These are phyloP conservation scores for Polychaeton citri DNA, from an alignment of 2,329 filamentous ascomycete species.

Conservation along the genomic window DNA sequence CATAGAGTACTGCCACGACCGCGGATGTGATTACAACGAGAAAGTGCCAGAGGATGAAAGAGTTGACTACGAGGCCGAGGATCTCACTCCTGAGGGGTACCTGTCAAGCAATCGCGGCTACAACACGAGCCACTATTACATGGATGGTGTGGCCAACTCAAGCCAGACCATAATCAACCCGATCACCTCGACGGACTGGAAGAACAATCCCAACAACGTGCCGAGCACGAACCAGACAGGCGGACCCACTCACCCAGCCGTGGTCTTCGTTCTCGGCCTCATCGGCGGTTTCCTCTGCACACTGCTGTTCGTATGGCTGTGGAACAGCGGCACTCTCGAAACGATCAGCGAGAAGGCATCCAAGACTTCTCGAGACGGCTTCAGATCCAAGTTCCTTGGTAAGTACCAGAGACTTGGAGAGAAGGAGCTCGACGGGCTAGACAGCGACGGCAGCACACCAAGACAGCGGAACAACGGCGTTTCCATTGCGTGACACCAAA, in stretches of 20 bases:
- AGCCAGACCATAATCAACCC: neutral
- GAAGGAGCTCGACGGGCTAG: conserved; percentile 7
- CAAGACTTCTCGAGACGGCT: neutral
- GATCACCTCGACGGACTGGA: neutral
- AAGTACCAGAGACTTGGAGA: conserved; percentile 8
- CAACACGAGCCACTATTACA: conserved; percentile 22
- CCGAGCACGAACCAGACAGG: neutral
- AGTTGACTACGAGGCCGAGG: conserved; percentile 11
- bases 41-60: conserved; percentile 9
- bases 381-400: conserved; percentile 5
- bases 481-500: neutral
- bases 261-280: neutral
- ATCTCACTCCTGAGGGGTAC: conserved; percentile 10
- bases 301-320: neutral
- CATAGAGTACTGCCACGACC: conserved; percentile 18
- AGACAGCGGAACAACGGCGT: neutral
- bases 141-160: conserved; percentile 1
- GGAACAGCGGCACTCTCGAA: neutral
- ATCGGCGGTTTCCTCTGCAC: neutral
- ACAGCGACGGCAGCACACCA: neutral
- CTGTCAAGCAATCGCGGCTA: conserved; percentile 19
- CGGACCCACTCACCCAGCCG: neutral
- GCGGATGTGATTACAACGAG: conserved; percentile 16
- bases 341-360: neutral
- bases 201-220: neutral